A percentile compares a stretch with the other conserved stretches of the same genome.
Conservation (phyloP, 2,329 filamentous ascomycete genomes). For the Botryosphaeria agaves region DNA sequence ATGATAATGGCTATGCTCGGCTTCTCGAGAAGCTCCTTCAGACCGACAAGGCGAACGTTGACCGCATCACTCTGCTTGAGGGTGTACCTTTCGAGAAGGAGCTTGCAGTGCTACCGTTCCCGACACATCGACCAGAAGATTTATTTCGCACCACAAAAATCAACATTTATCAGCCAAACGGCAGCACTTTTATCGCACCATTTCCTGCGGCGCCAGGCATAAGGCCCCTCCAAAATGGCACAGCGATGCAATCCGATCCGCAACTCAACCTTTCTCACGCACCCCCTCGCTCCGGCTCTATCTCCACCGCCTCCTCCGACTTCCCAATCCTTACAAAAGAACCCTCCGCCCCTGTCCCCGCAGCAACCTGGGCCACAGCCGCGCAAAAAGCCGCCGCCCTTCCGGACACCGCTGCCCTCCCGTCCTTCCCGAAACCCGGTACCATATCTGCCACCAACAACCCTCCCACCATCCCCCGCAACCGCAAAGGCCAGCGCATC, state of each 20-base stretch:
- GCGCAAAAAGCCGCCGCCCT: slow-evolving; percentile 3
- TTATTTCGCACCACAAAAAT: slow-evolving; percentile 38
- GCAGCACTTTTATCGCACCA: background rate
- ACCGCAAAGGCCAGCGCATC: slow-evolving; percentile 41
- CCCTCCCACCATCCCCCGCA: slow-evolving; percentile 31
- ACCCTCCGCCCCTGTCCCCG: background rate
- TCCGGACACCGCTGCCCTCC: background rate
- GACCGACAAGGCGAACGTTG: slow-evolving; percentile 24
- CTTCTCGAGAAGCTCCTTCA: slow-evolving; percentile 33
- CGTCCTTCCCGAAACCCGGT: slow-evolving; percentile 7
- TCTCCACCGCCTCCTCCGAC: no score
- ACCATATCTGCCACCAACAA: slow-evolving; percentile 17
- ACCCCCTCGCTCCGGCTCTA: background rate
- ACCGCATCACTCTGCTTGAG: slow-evolving; percentile 37
- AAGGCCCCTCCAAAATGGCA: background rate
- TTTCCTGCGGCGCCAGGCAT: background rate
- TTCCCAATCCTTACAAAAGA: no score
- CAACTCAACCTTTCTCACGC: background rate
- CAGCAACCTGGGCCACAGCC: slow-evolving; percentile 2
- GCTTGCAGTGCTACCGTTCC: slow-evolving; percentile 31
- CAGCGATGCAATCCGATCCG: background rate
- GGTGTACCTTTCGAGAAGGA: slow-evolving; percentile 38
- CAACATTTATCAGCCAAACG: slow-evolving; percentile 11
- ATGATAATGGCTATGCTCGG: slow-evolving; percentile 36
- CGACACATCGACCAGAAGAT: slow-evolving; percentile 29